Evolutionary conservation across 2,329 filamentous ascomycete species (phyloP), one percentile per base, ranked within the genome.

Genomic region (Phaeosphaeria sp.): DNA sequence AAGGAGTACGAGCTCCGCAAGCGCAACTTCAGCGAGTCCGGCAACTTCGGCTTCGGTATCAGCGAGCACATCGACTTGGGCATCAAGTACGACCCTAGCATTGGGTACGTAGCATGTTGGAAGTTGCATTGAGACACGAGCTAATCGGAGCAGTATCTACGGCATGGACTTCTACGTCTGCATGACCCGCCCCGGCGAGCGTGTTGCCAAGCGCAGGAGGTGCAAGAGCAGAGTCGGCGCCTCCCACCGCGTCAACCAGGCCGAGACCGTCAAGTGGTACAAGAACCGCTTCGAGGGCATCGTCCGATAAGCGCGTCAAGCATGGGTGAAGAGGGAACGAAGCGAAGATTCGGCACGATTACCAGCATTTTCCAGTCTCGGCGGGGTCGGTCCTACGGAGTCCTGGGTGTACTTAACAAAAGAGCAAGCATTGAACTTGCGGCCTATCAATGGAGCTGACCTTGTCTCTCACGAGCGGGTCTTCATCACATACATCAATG

Each of bases 151-250:
- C 60, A 75, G 75, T 76, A 76, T 77, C 73, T 77, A 77, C 70
- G 74, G 95, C 82, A 99, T 99, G 95, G 95, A 99, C 86, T 99
- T 99, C 86, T 99, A 97, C 91, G 93, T 90, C 91, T 98, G 94
- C 92, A 99, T 99, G 95, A 97, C 93, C 87, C 93, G 95, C 79
- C 95, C 94, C 77, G 95, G 95, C 86, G 93, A 97, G 89, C 93
- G 95, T 81, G 92, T 99, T 80, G 91, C 92, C 81, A 94, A 93
- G 87, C 93, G 95, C 80, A 91, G 94, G 81, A 92, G 94, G 78
- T 89, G 86, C 85, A 91, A 96, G 89, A 86, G 88, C 86, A 87
- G 83, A 77, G 90, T 99, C 79, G 95, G 95, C 79, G 80, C 91
- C 79, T 86, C 83, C 83, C 95, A 99, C 91, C 88, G 89, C 80